phyloP scores from a whole-genome alignment of 163 green algal genomes.

The Chlamydomonas reinhardtii region DNA sequence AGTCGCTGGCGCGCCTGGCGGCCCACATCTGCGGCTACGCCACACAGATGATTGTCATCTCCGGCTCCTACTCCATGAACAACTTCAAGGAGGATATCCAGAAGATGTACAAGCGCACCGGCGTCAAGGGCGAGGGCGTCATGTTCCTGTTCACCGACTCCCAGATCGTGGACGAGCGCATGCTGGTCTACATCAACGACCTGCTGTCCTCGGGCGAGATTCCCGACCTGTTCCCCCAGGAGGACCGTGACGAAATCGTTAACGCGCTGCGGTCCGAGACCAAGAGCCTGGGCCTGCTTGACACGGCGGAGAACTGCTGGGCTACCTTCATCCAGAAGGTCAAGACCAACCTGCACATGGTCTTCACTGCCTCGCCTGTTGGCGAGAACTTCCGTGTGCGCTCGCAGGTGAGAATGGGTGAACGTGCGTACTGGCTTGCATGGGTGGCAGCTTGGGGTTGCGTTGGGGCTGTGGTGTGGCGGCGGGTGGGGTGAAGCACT shows the following conservation, averaged over 20 bases:
- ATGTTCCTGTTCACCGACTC: constrained; percentile 87
- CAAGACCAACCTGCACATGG: constrained; percentile 92
- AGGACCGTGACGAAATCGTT: constrained; percentile 92
- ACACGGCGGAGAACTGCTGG: constrained; percentile 93
- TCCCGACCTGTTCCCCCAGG: constrained; percentile 86
- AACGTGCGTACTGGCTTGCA: constrained; percentile 20
- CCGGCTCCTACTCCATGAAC: constrained; percentile 80
- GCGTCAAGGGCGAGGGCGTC: constrained; percentile 85
- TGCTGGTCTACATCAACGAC: constrained; percentile 95
- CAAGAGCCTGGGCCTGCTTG: constrained; percentile 89
- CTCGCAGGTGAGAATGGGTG: constrained; percentile 54
- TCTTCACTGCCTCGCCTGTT: constrained; percentile 93
- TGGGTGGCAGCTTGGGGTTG: constrained; percentile 52
- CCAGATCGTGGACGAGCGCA: constrained; percentile 90
- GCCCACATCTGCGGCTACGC: constrained; percentile 81
- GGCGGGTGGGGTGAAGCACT: no score
- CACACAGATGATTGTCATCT: constrained; percentile 83
- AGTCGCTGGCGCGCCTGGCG: constrained; percentile 79
- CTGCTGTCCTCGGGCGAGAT: constrained; percentile 90
- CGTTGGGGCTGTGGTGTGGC: no score
- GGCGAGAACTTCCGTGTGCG: constrained; percentile 90
- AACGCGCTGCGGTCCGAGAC: constrained; percentile 89
- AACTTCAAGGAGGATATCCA: constrained; percentile 91
- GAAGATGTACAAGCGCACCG: constrained; percentile 88
- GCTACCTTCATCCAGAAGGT: constrained; percentile 92